Evolutionary conservation across 75 land plant species (phyloP).

Genomic region (Picea glauca): DNA sequence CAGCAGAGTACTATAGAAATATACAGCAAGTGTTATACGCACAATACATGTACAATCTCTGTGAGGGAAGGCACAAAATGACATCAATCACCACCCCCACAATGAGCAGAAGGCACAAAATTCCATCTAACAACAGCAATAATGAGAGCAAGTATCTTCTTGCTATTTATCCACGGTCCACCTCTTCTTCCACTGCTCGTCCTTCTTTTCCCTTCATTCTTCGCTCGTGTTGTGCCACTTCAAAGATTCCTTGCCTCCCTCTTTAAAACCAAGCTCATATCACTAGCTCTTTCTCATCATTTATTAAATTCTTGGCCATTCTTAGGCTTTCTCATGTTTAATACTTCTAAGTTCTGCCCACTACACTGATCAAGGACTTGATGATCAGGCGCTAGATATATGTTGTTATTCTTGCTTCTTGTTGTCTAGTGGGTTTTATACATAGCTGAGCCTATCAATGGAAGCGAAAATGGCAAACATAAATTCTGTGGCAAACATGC

Average conservation of each 20-base stretch:
- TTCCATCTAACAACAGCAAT: conserved; percentile 14
- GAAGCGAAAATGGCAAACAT: conserved; percentile 9
- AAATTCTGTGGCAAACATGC: conserved; percentile 5
- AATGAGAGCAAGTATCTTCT: conserved; percentile 9
- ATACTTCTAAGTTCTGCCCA: too few species aligned
- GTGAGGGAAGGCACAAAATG: conserved; percentile 8
- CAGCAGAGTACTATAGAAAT: conserved; percentile 1
- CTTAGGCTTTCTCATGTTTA: neutral
- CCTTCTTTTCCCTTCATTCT: neutral
- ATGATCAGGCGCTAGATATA: too few species aligned
- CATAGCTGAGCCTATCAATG: neutral
- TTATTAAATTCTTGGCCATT: conserved; percentile 2
- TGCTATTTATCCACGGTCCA: conserved; percentile 14
- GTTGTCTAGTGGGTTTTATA: too few species aligned
- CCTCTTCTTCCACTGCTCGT: conserved; percentile 9
- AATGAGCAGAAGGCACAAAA: conserved; percentile 15
- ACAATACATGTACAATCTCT: conserved; percentile 10
- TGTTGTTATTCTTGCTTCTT: too few species aligned
- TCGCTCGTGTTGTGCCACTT: neutral
- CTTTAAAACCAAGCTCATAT: conserved; percentile 1
- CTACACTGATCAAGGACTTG: too few species aligned
- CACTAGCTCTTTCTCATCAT: neutral
- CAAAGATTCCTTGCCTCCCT: neutral
- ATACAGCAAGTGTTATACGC: conserved; percentile 1
- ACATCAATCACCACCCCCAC: conserved; percentile 14